phyloP scores from a whole-genome alignment of 192 early-diverging fungal genomes.

The Coemansia sp. region DNA sequence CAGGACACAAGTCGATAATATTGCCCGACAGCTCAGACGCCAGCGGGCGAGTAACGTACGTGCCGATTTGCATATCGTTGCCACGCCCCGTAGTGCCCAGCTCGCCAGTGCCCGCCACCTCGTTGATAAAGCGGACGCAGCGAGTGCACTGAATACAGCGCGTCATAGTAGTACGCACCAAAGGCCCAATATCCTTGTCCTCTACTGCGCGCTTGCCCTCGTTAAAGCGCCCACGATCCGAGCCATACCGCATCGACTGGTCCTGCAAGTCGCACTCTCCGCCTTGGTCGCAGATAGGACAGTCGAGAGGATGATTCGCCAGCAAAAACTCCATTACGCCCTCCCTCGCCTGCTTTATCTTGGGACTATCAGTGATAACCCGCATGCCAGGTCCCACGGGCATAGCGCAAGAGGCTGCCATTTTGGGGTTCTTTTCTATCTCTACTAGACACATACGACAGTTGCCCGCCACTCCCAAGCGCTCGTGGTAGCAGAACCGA shows the following conservation, averaged over 20 bases:
- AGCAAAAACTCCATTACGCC: constrained; percentile 93
- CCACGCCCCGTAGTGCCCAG: constrained; percentile 95
- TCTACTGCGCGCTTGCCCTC: constrained; percentile 97
- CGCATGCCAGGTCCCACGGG: constrained; percentile 98
- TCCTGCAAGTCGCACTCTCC: constrained; percentile 99
- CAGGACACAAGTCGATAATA: constrained; percentile 97
- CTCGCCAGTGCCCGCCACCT: constrained; percentile 94
- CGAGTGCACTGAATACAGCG: constrained; percentile 99
- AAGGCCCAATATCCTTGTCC: constrained; percentile 96
- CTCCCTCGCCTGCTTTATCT: constrained; percentile 96
- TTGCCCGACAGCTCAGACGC: constrained; percentile 96
- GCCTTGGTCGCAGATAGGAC: constrained; percentile 98
- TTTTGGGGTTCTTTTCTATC: constrained; percentile 94
- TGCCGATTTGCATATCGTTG: constrained; percentile 98
- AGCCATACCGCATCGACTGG: constrained; percentile 94
- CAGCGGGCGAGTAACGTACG: constrained; percentile 88
- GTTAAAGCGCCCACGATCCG: constrained; percentile 86
- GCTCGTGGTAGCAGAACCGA: constrained; percentile 83
- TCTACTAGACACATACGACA: constrained; percentile 99
- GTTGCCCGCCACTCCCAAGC: constrained; percentile 96
- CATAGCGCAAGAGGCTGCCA: constrained; percentile 95
- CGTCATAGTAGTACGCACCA: constrained; percentile 96
- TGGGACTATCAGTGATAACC: constrained; percentile 90
- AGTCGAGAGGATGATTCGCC: constrained; percentile 97
- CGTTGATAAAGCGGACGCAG: constrained; percentile 97